Percentiles rank a stretch among this genome's conserved stretches.
Conservation (phyloP, 116 monocot species). For the Papilionanthe hybrid region DNA sequence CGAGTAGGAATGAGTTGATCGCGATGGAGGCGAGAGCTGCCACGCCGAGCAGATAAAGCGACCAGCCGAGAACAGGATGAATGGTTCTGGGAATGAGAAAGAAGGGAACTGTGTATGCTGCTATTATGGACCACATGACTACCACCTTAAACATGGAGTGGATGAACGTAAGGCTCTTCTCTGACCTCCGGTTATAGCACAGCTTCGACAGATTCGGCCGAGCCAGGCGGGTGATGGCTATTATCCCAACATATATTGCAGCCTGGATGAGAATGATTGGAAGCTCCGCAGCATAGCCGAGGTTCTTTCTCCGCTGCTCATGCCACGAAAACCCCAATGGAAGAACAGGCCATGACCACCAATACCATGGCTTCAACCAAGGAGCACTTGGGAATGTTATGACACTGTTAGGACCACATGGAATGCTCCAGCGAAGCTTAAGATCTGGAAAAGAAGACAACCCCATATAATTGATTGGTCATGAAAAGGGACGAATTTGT, state of each 20-base stretch:
- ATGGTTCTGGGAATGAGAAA: conserved; percentile 81
- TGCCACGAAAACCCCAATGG: conserved; percentile 76
- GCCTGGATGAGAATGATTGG: conserved; percentile 68
- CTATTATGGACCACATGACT: conserved; percentile 60
- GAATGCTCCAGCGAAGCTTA: conserved; percentile 88
- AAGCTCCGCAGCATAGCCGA: conserved; percentile 81
- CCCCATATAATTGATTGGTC: neutral
- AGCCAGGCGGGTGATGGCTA: conserved; percentile 60
- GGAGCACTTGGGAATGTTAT: conserved; percentile 96
- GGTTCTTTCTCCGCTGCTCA: conserved; percentile 34
- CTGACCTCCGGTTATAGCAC: conserved; percentile 69
- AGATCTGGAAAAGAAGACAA: conserved; percentile 53
- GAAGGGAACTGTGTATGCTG: conserved; percentile 74
- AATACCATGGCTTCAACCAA: conserved; percentile 98
- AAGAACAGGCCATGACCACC: conserved; percentile 98
- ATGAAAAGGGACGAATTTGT: neutral
- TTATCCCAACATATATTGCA: conserved; percentile 61
- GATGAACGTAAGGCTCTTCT: conserved; percentile 57
- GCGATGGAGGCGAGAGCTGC: conserved; percentile 50
- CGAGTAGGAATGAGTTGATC: conserved; percentile 62
- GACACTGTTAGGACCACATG: conserved; percentile 97
- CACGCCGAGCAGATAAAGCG: conserved; percentile 73
- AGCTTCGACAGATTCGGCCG: conserved; percentile 69
- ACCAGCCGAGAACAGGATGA: conserved; percentile 88
- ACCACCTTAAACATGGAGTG: conserved; percentile 52